A percentile compares a stretch with the other conserved stretches of the same genome.
Evolutionary conservation across 2,329 filamentous ascomycete genomes (phyloP).

Genomic region (Verticillium zaregamsianum): DNA sequence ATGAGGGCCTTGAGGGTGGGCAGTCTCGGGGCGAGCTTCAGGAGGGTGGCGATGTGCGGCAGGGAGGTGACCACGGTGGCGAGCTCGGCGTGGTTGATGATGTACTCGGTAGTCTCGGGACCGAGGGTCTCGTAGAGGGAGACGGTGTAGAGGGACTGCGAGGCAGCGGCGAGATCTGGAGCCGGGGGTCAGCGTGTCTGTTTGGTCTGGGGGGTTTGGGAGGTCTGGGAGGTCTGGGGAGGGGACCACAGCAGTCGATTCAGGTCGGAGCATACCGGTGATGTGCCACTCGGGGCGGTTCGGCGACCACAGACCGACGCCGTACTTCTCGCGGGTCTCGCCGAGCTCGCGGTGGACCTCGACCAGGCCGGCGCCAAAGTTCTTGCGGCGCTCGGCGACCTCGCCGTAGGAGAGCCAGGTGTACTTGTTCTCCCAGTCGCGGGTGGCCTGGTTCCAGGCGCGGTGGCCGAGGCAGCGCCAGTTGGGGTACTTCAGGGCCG

Average conservation of each 20-base stretch:
- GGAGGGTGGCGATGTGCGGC: conserved; percentile 72
- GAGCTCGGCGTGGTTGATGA: conserved; percentile 85
- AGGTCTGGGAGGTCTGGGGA: neutral
- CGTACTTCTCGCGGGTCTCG: conserved; percentile 58
- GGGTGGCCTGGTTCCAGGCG: conserved; percentile 70
- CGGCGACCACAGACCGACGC: conserved; percentile 80
- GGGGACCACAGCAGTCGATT: no score
- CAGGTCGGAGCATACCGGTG: conserved; percentile 46
- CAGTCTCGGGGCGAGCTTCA: conserved; percentile 73
- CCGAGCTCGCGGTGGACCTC: conserved; percentile 74
- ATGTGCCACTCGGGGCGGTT: conserved; percentile 88
- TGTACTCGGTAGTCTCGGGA: conserved; percentile 87
- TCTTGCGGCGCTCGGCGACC: conserved; percentile 72
- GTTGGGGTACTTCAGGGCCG: conserved; percentile 59
- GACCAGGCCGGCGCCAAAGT: conserved; percentile 80
- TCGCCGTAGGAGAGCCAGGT: conserved; percentile 81
- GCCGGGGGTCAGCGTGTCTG: no score
- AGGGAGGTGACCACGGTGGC: conserved; percentile 73
- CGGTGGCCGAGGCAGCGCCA: conserved; percentile 75
- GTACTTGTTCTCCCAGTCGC: conserved; percentile 70
- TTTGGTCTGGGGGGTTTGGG: neutral
- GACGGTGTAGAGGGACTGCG: conserved; percentile 83
- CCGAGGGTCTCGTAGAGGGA: conserved; percentile 96
- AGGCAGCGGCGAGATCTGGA: conserved; percentile 77
- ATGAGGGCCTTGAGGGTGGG: conserved; percentile 84